Conservation (phyloP, 805 yeast genomes). For the Ogataea minuta region DNA sequence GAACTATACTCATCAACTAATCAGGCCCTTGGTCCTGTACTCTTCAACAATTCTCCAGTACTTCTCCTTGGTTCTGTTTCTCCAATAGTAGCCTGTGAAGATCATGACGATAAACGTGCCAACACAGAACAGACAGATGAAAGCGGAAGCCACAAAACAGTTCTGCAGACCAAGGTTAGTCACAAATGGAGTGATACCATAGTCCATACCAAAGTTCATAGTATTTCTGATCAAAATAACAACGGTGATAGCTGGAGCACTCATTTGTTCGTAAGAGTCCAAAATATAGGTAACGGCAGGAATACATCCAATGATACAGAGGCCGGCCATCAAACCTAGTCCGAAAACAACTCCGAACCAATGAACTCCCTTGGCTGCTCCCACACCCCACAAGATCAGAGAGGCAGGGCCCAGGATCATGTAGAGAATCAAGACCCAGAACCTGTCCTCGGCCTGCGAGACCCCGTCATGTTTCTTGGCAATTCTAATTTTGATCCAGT, state of each 20-base stretch:
- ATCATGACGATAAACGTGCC: constrained; percentile 43
- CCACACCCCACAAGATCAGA: constrained; percentile 61
- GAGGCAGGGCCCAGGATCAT: constrained; percentile 53
- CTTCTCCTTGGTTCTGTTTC: constrained; percentile 32
- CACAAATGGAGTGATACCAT: constrained; percentile 61
- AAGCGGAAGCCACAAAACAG: constrained; percentile 55
- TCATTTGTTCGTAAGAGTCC: constrained; percentile 55
- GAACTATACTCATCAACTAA: neutral
- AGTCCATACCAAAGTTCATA: constrained; percentile 58
- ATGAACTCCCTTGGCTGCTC: constrained; percentile 50
- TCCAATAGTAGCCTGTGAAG: constrained; percentile 37
- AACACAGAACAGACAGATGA: constrained; percentile 47
- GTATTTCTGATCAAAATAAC: constrained; percentile 56
- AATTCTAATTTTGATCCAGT: constrained; percentile 46
- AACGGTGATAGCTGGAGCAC: constrained; percentile 52
- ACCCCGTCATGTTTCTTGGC: constrained; percentile 51
- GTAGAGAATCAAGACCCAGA: constrained; percentile 48
- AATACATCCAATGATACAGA: constrained; percentile 52
- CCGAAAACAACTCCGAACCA: constrained; percentile 59
- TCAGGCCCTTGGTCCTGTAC: constrained; percentile 25
- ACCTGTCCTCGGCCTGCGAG: constrained; percentile 56
- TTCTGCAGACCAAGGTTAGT: constrained; percentile 50
- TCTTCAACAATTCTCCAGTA: constrained; percentile 37
- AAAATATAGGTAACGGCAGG: constrained; percentile 51
- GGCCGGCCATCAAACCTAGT: constrained; percentile 55